Conservation (phyloP, 2,329 filamentous ascomycete genomes). For the Aspergillus calidoustus region DNA sequence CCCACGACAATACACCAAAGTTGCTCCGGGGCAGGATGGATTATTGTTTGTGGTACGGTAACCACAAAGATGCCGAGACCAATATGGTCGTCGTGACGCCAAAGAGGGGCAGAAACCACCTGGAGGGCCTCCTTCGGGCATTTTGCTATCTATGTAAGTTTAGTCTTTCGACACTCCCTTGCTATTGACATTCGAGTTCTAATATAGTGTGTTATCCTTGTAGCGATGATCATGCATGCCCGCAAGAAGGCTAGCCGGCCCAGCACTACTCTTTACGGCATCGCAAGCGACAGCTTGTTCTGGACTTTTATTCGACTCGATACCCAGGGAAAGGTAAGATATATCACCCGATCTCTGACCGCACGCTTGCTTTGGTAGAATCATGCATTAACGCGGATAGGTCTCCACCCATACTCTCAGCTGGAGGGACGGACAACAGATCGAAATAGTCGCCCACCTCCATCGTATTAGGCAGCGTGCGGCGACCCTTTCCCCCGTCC, state of each 20-base stretch:
- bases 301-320: neutral
- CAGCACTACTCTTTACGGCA: neutral
- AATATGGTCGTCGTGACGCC: neutral
- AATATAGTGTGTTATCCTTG: neutral
- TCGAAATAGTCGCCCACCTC: constrained; percentile 1
- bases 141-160: neutral
- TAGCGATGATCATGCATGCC: neutral
- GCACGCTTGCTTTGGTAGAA: neutral
- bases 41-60: neutral
- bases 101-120: neutral
- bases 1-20: neutral
- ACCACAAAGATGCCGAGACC: neutral
- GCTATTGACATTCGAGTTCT: too few relatives aligned
- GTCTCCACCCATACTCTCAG: neutral
- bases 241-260: neutral
- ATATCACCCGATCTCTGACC: neutral
- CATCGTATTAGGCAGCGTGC: neutral
- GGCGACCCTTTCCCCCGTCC: neutral
- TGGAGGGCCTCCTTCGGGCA: neutral
- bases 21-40: neutral
- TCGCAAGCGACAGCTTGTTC: neutral
- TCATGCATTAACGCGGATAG: constrained; percentile 1
- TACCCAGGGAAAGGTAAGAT: neutral
- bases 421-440: neutral
- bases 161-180: neutral